Evolutionary conservation across 2,329 filamentous ascomycete species (phyloP), one percentile per base, ranked within the genome.

Genomic region (Talaromyces piceae): DNA sequence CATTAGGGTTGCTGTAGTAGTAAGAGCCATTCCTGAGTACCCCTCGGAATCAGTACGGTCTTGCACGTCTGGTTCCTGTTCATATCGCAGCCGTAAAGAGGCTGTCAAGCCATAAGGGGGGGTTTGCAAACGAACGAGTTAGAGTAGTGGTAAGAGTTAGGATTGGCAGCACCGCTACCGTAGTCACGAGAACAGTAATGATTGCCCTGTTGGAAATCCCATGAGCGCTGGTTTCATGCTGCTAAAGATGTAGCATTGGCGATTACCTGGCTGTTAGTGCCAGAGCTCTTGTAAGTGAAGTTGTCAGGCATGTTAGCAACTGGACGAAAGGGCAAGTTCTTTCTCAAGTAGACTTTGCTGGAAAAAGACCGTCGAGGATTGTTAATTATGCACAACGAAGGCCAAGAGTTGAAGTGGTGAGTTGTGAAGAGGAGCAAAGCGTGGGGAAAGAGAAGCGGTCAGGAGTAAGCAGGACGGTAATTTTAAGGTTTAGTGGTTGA

Each of bases 1-100:
- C 82, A 56, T 85, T 77, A 43, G 82, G 69, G 69, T 87, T 88
- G 63, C 77, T 79, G 70, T 87, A 88, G 72, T 88, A 87, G 74
- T 88, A 88, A 1, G 82, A 86, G 31, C 83, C 82, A 58, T 87
- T 62, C 20, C 77, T 80, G 22, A 30, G 33, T 18, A 39, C 13
- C 25, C 13, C 25, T 13, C 26, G 3, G 20, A 3, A 12, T 25
- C n/a, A 44, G 39, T 20, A 11, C 22, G 22, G 8, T 5, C 9
- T 20, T 5, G n/a, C n/a, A n/a, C n/a, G n/a, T n/a, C n/a, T n/a
- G n/a, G n/a, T n/a, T n/a, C n/a, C n/a, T 26, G 23, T 6, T 22
- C 39, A 20, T 11, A 31, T 13, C 5, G 3, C 28, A 23, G 27
- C 44, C 6, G 23, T 30, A 25, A 6, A n/a, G 13, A 18, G n/a